Base-by-base conservation (phyloP, 1,139 yeast genomes). In the Taphrina populina region DNA sequence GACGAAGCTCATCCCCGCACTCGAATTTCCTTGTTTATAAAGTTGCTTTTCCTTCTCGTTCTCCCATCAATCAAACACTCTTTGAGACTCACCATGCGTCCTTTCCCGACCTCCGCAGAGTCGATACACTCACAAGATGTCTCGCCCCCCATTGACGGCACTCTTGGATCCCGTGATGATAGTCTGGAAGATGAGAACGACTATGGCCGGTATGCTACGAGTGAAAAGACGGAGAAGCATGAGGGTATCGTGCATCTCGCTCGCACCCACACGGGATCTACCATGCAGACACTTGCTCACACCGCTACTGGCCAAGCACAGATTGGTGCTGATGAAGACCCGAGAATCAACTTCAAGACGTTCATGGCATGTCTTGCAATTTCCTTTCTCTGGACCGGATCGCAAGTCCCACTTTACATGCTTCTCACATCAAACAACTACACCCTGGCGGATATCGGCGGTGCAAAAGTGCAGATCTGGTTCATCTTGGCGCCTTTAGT, bases 351-450 rank as follows among this genome's bases (percentile, higher is more conserved):
- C 11, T 8, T 39, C 23, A 47, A 47, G 36, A 47, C 53, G n/a
- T 47, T 47, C 44, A 13, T 47, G 27, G 53, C 53, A 26, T 47
- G 53, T 36, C 53, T 47, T 20, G 53, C 53, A 34, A 47, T 47
- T 23, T 47, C 53, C 41, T 47, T 47, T 44, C 44, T 47, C 27
- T 47, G 53, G 53, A 47, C 53, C 24, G 53, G 53, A n/a, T 47
- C 53, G 19, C 53, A 47, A 20, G 41, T 47, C 11, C 53, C 53
- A n/a, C 53, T 47, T 7, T 47, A 47, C 36, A 47, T 47, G 53
- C 36, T 47, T 21, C 27, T 47, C 29, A 44, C 39, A 19, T 47
- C 44, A 11, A 47, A 35, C 44, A 39, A 47, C 36, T 47, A 27
- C 53, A 47, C 53, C 5, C 53, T 47, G 15, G 44, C 34, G 17